Evolutionary conservation across 257 asterid species (phyloP).

Genomic region (Coffea canephora): DNA sequence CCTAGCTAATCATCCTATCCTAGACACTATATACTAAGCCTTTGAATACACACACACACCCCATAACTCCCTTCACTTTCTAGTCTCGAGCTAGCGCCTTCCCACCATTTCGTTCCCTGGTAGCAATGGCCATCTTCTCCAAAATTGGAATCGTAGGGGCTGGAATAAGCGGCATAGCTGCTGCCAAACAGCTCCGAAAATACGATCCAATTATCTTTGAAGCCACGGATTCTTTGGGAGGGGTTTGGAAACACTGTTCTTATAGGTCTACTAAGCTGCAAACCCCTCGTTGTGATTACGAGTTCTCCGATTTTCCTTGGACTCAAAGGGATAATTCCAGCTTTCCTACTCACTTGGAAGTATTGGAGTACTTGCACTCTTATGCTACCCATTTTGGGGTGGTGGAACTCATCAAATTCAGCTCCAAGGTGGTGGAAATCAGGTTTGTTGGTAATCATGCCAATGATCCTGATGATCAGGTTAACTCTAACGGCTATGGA

Average conservation of each 20-base stretch:
- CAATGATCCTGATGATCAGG: neutral
- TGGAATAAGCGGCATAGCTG: slow-evolving; percentile 83
- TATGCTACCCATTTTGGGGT: slow-evolving; percentile 67
- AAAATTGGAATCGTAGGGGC: slow-evolving; percentile 73
- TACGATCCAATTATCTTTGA: slow-evolving; percentile 72
- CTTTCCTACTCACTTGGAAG: slow-evolving; percentile 68
- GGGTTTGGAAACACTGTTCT: slow-evolving; percentile 84
- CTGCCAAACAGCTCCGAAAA: slow-evolving; percentile 64
- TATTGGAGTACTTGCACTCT: slow-evolving; percentile 65
- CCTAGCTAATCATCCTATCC: neutral
- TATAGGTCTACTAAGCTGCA: slow-evolving; percentile 67
- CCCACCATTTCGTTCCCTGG: neutral
- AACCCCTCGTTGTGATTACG: slow-evolving; percentile 86
- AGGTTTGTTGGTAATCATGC: slow-evolving; percentile 46
- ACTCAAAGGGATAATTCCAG: slow-evolving; percentile 58
- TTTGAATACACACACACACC: neutral
- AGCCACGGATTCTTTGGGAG: slow-evolving; percentile 73
- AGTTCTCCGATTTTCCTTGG: slow-evolving; percentile 93
- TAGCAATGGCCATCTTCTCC: slow-evolving; percentile 26
- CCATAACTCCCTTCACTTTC: neutral
- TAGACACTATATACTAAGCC: neutral
- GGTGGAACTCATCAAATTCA: slow-evolving; percentile 57
- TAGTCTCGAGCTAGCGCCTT: neutral
- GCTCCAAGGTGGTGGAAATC: slow-evolving; percentile 77
- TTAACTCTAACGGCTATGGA: slow-evolving; percentile 32